Percentiles rank a stretch among this genome's conserved stretches.
Conservation (phyloP, 2,329 filamentous ascomycete species). For the Epichloe gansuensis region DNA sequence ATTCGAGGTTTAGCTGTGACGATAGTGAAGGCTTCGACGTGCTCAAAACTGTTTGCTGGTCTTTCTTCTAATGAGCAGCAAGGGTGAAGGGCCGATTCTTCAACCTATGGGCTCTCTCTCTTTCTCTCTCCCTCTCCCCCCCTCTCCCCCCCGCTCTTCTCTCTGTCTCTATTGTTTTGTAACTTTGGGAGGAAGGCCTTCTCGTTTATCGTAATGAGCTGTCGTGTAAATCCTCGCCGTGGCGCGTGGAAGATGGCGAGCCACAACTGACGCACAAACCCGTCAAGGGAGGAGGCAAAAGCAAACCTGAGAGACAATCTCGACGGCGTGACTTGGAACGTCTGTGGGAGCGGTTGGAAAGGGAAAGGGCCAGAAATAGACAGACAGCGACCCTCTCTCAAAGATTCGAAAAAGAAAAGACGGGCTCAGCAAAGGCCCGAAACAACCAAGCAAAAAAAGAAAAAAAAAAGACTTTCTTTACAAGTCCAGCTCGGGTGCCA, state of each 20-base stretch:
- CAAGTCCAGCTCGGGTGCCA: too few relatives aligned
- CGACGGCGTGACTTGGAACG: not conserved
- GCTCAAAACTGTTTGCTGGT: not conserved
- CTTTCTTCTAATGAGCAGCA: not conserved
- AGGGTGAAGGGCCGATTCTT: too few relatives aligned
- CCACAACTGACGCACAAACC: not conserved
- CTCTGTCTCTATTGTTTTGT: too few relatives aligned
- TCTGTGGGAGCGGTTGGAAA: too few relatives aligned
- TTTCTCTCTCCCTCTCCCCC: too few relatives aligned
- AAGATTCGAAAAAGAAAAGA: too few relatives aligned
- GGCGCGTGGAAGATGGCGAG: not conserved
- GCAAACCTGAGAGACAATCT: not conserved
- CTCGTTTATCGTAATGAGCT: not conserved
- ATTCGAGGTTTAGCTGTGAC: not conserved
- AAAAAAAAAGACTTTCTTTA: too few relatives aligned
- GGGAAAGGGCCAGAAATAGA: not conserved
- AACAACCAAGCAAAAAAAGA: too few relatives aligned
- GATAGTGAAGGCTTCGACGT: not conserved
- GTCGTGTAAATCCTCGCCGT: not conserved
- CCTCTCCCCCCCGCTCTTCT: too few relatives aligned
- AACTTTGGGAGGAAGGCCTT: not conserved
- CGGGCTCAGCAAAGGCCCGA: too few relatives aligned
- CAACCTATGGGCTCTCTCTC: too few relatives aligned
- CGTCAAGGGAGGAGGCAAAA: not conserved
- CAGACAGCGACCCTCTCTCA: too few relatives aligned